Evolutionary conservation across 768 basidiomycete genomes (phyloP).

Genomic region (Lentinula sp.): DNA sequence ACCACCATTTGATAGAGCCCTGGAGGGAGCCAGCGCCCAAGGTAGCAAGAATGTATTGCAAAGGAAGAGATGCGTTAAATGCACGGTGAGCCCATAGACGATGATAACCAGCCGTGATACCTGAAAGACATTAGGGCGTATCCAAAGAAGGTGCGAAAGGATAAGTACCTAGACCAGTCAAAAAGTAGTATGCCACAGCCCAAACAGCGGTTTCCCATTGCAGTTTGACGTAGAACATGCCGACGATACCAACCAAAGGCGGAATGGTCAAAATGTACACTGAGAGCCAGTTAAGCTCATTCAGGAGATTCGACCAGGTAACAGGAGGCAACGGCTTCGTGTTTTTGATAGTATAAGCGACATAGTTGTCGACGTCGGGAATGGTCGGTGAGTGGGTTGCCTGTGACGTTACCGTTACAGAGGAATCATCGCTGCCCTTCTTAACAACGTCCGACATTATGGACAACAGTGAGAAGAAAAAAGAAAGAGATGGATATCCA

Average conservation of each 20-base stretch:
- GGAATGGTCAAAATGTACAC: constrained; percentile 52
- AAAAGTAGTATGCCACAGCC: constrained; percentile 62
- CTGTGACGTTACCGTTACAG: background rate
- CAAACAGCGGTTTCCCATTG: constrained; percentile 69
- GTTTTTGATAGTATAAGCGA: constrained; percentile 43
- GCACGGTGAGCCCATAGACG: constrained; percentile 95
- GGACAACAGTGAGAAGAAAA: background rate
- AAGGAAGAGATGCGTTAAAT: constrained; percentile 83
- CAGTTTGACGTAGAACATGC: constrained; percentile 44
- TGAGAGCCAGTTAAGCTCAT: constrained; percentile 54
- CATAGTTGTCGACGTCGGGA: constrained; percentile 46
- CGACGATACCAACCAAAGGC: constrained; percentile 55
- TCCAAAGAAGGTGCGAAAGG: constrained; percentile 20
- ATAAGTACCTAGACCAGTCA: constrained; percentile 60
- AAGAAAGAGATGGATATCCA: background rate
- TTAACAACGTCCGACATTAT: constrained; percentile 6
- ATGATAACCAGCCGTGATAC: constrained; percentile 94
- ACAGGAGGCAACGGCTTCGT: constrained; percentile 47
- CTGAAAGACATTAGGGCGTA: constrained; percentile 32
- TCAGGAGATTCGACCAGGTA: constrained; percentile 33
- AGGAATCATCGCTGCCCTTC: background rate
- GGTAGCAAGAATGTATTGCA: constrained; percentile 81
- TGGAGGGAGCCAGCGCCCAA: constrained; percentile 91
- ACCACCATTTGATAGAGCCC: constrained; percentile 99
- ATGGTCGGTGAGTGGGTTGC: constrained; percentile 24